These are phyloP conservation scores for Pythium sp. DNA, from an alignment of 352 stramenopile genomes.

Conservation along the genomic window DNA sequence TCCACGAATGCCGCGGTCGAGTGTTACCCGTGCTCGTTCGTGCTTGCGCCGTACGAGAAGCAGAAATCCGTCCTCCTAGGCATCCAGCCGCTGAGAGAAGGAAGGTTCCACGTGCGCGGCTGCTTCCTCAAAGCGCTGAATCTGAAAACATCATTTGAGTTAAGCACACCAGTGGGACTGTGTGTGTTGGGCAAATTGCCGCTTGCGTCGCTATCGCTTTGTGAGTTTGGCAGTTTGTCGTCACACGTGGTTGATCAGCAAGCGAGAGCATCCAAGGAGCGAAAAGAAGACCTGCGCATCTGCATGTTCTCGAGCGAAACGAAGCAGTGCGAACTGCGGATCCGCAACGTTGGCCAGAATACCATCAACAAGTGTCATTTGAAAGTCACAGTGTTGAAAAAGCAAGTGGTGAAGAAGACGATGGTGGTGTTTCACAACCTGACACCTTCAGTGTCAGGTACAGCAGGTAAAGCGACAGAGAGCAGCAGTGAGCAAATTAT, in stretches of 20 bases:
- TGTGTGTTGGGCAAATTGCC: slow-evolving; percentile 45
- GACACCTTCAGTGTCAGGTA: not conserved
- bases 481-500: slow-evolving; percentile 1
- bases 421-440: slow-evolving; percentile 51
- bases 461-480: not conserved
- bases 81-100: slow-evolving; percentile 43
- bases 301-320: slow-evolving; percentile 70
- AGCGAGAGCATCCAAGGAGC: not conserved
- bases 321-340: slow-evolving; percentile 49
- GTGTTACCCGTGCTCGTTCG: slow-evolving; percentile 54
- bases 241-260: slow-evolving; percentile 18
- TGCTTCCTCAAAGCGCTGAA: slow-evolving; percentile 66
- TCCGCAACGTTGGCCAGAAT: slow-evolving; percentile 47
- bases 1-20: slow-evolving; percentile 29
- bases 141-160: slow-evolving; percentile 52
- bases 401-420: slow-evolving; percentile 28
- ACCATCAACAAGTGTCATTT: slow-evolving; percentile 42
- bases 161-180: slow-evolving; percentile 29
- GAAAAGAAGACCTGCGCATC: slow-evolving; percentile 28
- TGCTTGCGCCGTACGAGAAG: slow-evolving; percentile 51
- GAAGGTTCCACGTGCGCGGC: slow-evolving; percentile 40
- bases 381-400: slow-evolving; percentile 30
- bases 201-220: slow-evolving; percentile 43
- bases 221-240: slow-evolving; percentile 33
- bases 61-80: slow-evolving; percentile 42